These are phyloP conservation scores for Stagonosporopsis chrysanthemi DNA, from an alignment of 2,329 filamentous ascomycete genomes.

Conservation along the genomic window DNA sequence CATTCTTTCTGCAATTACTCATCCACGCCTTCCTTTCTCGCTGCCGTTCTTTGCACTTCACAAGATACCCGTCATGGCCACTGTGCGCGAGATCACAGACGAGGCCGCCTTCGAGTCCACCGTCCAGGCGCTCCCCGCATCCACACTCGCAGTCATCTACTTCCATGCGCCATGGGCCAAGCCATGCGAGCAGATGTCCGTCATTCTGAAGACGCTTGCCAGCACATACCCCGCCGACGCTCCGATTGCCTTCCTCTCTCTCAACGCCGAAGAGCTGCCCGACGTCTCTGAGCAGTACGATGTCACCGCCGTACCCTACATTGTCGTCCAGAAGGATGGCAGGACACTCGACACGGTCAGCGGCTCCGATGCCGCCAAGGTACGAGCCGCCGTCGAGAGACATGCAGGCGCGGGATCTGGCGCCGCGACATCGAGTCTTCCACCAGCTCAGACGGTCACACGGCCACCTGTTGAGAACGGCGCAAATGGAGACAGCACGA, in stretches of 20 bases:
- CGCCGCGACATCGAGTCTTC: conserved; percentile 49
- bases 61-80: conserved; percentile 46
- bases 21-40: not conserved
- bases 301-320: conserved; percentile 91
- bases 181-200: conserved; percentile 92
- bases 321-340: conserved; percentile 80
- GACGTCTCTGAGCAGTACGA: conserved; percentile 93
- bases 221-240: conserved; percentile 78
- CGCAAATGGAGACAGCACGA: conserved; percentile 42
- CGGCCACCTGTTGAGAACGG: conserved; percentile 53
- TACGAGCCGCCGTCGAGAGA: conserved; percentile 84
- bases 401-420: conserved; percentile 66
- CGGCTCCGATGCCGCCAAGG: conserved; percentile 86
- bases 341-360: conserved; percentile 84
- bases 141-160: conserved; percentile 82
- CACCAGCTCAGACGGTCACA: conserved; percentile 53
- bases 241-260: conserved; percentile 82
- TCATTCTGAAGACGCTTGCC: conserved; percentile 84
- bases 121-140: conserved; percentile 70
- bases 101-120: conserved; percentile 76
- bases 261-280: conserved; percentile 93
- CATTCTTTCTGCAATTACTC: not conserved
- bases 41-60: not conserved
- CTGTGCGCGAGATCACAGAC: conserved; percentile 77
- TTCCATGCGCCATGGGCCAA: conserved; percentile 98